phyloP scores from a whole-genome alignment of 805 yeast genomes.

The Candida montana region DNA sequence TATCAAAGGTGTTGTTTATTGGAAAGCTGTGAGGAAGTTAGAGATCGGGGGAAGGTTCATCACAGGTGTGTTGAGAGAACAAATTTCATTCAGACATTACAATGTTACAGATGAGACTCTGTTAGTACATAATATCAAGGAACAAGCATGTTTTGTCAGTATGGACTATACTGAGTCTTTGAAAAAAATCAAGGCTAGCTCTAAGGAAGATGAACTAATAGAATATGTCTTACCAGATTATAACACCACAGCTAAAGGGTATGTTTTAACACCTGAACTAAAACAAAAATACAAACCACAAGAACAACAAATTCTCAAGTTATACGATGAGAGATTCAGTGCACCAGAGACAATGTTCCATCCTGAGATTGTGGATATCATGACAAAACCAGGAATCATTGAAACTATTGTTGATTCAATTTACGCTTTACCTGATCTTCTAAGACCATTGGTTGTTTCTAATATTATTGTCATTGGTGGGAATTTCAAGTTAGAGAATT shows the following conservation, averaged over 20 bases:
- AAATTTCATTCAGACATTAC: conserved; percentile 85
- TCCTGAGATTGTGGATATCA: conserved; percentile 75
- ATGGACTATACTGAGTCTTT: conserved; percentile 47
- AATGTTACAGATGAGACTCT: conserved; percentile 90
- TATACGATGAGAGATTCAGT: conserved; percentile 82
- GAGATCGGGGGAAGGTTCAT: conserved; percentile 85
- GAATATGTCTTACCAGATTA: conserved; percentile 87
- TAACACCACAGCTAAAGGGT: conserved; percentile 74
- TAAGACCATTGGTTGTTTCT: conserved; percentile 69
- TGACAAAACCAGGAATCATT: conserved; percentile 70
- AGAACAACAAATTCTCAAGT: conserved; percentile 58
- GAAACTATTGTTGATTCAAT: conserved; percentile 66
- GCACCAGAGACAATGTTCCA: conserved; percentile 84
- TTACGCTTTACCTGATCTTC: conserved; percentile 62
- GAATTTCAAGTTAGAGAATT: conserved; percentile 63
- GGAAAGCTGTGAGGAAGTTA: conserved; percentile 71
- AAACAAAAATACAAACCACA: conserved; percentile 29
- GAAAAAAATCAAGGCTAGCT: conserved; percentile 28
- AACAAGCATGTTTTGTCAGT: conserved; percentile 67
- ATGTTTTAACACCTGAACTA: conserved; percentile 39
- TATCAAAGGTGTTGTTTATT: conserved; percentile 67
- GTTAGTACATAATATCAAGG: conserved; percentile 80
- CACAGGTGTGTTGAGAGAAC: conserved; percentile 78
- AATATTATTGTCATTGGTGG: conserved; percentile 86
- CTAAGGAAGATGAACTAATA: conserved; percentile 33